These are phyloP conservation scores for Agapanthus africanus DNA, from an alignment of 106 monocot genomes.

Conservation along the genomic window DNA sequence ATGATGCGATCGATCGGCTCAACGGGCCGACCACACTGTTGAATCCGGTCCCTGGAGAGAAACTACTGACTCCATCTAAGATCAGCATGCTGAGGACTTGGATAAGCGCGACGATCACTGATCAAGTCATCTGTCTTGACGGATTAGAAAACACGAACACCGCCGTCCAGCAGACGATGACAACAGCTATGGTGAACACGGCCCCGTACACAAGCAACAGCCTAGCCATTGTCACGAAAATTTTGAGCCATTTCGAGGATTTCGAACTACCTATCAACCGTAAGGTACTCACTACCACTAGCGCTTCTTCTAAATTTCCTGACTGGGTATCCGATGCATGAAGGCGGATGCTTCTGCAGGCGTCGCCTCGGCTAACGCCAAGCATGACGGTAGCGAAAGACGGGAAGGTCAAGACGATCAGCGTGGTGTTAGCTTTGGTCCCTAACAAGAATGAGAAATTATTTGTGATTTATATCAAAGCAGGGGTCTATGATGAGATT, in stretches of 20 bases:
- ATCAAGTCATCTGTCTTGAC: constrained; percentile 24
- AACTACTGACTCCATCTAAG: constrained; percentile 4
- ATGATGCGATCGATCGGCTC: constrained; percentile 16
- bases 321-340: constrained; percentile 1
- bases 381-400: constrained; percentile 36
- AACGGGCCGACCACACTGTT: constrained; percentile 16
- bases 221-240: constrained; percentile 24
- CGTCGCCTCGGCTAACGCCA: not conserved
- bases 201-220: constrained; percentile 29
- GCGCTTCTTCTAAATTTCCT: too few species aligned
- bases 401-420: constrained; percentile 19
- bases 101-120: constrained; percentile 29
- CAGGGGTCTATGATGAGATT: constrained; percentile 20
- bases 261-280: not conserved
- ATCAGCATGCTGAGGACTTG: constrained; percentile 19
- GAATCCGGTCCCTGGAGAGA: not conserved
- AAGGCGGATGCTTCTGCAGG: constrained; percentile 1
- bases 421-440: constrained; percentile 12
- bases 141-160: not conserved
- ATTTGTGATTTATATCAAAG: constrained; percentile 24
- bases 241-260: not conserved
- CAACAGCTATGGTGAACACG: constrained; percentile 17
- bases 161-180: not conserved
- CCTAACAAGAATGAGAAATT: constrained; percentile 8
- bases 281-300: constrained; percentile 6